Evolutionary conservation across 108 stramenopile species (phyloP).

Genomic region (Fragilariopsis cylindrus): DNA sequence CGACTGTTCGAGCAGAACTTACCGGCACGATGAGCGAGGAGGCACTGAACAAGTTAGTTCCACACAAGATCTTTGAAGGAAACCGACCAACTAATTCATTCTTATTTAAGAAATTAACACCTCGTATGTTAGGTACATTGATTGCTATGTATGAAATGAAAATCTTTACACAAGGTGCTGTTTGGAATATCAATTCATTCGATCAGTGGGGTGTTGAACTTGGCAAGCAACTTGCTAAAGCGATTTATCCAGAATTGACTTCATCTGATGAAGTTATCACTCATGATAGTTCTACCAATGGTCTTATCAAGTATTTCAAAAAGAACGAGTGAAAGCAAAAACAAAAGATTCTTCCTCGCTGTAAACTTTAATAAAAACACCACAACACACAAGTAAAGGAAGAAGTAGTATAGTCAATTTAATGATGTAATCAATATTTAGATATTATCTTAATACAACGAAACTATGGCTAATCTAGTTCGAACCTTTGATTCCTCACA

Average conservation of each 20-base stretch:
- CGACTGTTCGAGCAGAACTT: conserved; percentile 48
- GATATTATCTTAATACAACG: too few relatives aligned
- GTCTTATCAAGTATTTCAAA: conserved; percentile 87
- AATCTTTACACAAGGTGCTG: conserved; percentile 96
- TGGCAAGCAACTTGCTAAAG: conserved; percentile 94
- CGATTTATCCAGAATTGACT: conserved; percentile 72
- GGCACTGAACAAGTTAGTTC: conserved; percentile 75
- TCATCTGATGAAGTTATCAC: conserved; percentile 47
- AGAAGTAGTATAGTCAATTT: too few relatives aligned
- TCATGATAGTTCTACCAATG: conserved; percentile 85
- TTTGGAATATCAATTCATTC: conserved; percentile 98
- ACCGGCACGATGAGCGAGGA: conserved; percentile 62
- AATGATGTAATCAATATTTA: too few relatives aligned
- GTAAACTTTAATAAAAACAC: too few relatives aligned
- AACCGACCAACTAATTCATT: conserved; percentile 95
- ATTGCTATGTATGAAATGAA: conserved; percentile 98
- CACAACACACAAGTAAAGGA: too few relatives aligned
- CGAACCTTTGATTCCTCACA: too few relatives aligned
- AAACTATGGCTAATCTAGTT: too few relatives aligned
- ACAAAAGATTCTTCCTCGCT: neutral
- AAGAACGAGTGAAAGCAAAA: conserved; percentile 34
- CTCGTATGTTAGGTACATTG: conserved; percentile 86
- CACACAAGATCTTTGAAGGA: conserved; percentile 97
- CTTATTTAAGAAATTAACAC: conserved; percentile 82
- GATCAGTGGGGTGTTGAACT: conserved; percentile 98